Percentiles rank a stretch among this genome's conserved stretches.
Conservation (phyloP, 257 asterid species). For the Nicotiana undulata region DNA sequence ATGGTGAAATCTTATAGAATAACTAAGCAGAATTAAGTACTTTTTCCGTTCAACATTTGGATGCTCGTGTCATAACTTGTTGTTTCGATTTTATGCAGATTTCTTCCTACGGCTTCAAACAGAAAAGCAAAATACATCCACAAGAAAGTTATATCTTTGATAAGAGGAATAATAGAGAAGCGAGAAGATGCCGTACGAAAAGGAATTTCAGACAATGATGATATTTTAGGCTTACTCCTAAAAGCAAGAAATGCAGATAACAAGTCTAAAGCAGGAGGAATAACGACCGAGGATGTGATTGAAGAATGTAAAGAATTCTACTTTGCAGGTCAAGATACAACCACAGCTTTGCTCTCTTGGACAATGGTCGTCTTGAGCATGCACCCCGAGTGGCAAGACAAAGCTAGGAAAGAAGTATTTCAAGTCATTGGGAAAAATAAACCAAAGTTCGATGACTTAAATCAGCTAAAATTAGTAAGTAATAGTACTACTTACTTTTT, state of each 20-base stretch:
- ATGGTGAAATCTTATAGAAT: no score
- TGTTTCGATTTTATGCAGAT: slow-evolving; percentile 5
- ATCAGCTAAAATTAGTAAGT: slow-evolving; percentile 20
- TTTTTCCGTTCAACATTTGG: background rate
- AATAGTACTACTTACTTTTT: background rate
- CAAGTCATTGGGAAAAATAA: slow-evolving; percentile 15
- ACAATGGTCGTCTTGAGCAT: slow-evolving; percentile 18
- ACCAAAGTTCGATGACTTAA: slow-evolving; percentile 13
- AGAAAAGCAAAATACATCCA: slow-evolving; percentile 17
- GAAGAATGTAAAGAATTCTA: slow-evolving; percentile 26
- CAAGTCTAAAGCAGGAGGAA: background rate
- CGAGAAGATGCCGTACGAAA: background rate
- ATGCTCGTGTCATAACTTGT: background rate
- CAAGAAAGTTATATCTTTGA: slow-evolving; percentile 11
- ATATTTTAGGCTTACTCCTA: slow-evolving; percentile 22
- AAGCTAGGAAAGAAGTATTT: slow-evolving; percentile 16
- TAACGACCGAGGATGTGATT: slow-evolving; percentile 15
- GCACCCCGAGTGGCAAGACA: slow-evolving; percentile 25
- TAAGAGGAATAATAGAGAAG: slow-evolving; percentile 6
- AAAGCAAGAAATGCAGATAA: background rate
- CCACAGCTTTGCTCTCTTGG: slow-evolving; percentile 24
- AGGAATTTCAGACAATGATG: background rate
- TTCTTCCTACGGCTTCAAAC: slow-evolving; percentile 19
- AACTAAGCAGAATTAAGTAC: no score
- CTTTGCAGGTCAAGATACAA: slow-evolving; percentile 26